phyloP scores from a whole-genome alignment of 495 filamentous ascomycete genomes.

The Aspergillus diversus region DNA sequence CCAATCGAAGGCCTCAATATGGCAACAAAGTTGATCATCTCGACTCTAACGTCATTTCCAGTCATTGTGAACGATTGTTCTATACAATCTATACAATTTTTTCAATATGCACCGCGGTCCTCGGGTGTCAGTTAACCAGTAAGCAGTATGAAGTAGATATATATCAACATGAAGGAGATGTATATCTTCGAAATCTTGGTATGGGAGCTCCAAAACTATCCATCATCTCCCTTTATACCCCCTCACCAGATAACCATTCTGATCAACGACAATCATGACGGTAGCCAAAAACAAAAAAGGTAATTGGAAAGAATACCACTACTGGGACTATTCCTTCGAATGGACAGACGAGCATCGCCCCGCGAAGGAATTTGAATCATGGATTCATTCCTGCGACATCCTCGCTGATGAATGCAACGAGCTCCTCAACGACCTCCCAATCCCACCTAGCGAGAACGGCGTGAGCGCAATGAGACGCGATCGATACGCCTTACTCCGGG shows the following conservation, averaged over 20 bases:
- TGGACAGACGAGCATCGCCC: conserved; percentile 69
- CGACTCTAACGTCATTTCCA: too few relatives aligned
- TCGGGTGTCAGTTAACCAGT: too few relatives aligned
- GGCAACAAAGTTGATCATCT: too few relatives aligned
- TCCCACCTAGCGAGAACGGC: conserved; percentile 29
- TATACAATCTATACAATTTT: too few relatives aligned
- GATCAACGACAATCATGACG: conserved; percentile 2
- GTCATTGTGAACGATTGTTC: too few relatives aligned
- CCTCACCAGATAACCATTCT: too few relatives aligned
- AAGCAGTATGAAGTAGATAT: too few relatives aligned
- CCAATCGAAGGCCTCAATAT: too few relatives aligned
- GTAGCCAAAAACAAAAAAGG: conserved; percentile 10
- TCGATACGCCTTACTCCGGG: conserved; percentile 62
- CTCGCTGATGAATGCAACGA: conserved; percentile 67
- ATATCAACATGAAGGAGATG: too few relatives aligned
- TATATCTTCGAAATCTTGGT: too few relatives aligned
- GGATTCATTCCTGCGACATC: conserved; percentile 68
- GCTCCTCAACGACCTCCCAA: conserved; percentile 57
- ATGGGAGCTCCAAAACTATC: background rate
- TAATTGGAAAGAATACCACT: conserved; percentile 32
- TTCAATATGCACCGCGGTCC: too few relatives aligned
- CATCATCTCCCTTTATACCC: background rate
- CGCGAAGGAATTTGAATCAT: conserved; percentile 53
- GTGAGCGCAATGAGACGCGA: conserved; percentile 49
- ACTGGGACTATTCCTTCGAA: conserved; percentile 71